These are phyloP conservation scores for thale cress (Arabidopsis thaliana) DNA, from an alignment of 345 rosid genomes.

Conservation along the genomic window TAIR10.1 NC_003076.8:23636001-23636500, in stretches of 20 bases:
- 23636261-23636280: not conserved
- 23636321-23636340: conserved; percentile 1
- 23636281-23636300: not conserved
- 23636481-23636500: conserved; percentile 7
- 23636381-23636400: conserved; percentile 7
- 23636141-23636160: not conserved
- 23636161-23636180: not conserved
- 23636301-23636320: not conserved
- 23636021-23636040: not conserved
- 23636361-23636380: conserved; percentile 34
- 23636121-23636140: not conserved
- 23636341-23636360: conserved; percentile 28
- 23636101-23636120: not conserved
- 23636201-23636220: not conserved
- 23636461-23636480: not conserved
- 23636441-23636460: not conserved
- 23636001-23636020: not conserved
- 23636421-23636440: not conserved
- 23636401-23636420: not conserved
- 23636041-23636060: no score
- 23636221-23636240: not conserved
- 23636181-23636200: not conserved
- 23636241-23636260: not conserved
- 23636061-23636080: no score
- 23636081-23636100: not conserved